Evolutionary conservation across 2,329 filamentous ascomycete species (phyloP).

Genomic region (Cercospora sp.): DNA sequence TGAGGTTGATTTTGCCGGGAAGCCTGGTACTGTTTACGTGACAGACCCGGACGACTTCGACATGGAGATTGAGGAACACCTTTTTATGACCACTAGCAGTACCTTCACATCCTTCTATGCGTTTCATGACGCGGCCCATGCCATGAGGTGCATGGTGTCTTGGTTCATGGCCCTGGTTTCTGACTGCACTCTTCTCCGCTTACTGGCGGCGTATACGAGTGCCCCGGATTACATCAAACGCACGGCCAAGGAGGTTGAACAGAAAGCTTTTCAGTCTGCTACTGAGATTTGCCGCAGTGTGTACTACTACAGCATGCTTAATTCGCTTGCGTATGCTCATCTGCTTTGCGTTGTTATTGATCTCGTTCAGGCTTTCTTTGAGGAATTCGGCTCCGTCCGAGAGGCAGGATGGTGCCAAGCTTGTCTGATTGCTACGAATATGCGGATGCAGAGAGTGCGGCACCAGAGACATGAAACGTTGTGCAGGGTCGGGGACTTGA

Average conservation of each 20-base stretch:
- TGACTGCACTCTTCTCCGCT: constrained; percentile 18
- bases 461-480: constrained; percentile 3
- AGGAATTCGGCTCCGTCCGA: constrained; percentile 12
- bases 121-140: constrained; percentile 15
- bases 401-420: constrained; percentile 21
- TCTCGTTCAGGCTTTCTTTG: constrained; percentile 15
- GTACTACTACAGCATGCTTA: constrained; percentile 19
- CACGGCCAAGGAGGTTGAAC: constrained; percentile 31
- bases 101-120: constrained; percentile 19
- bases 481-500: constrained; percentile 17
- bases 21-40: constrained; percentile 8
- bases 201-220: constrained; percentile 10
- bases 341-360: constrained; percentile 18
- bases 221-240: constrained; percentile 3
- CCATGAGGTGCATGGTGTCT: constrained; percentile 12
- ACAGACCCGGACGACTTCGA: constrained; percentile 16
- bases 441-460: constrained; percentile 13
- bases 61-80: constrained; percentile 21
- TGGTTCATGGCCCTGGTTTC: constrained; percentile 16
- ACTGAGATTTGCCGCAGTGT: constrained; percentile 18
- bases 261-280: constrained; percentile 30
- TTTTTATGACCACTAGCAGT: constrained; percentile 19
- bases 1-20: constrained; percentile 15
- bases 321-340: constrained; percentile 16
- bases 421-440: constrained; percentile 14